Conservation (phyloP, 208 protist genomes). For the Acanthamoeba healyi region DNA sequence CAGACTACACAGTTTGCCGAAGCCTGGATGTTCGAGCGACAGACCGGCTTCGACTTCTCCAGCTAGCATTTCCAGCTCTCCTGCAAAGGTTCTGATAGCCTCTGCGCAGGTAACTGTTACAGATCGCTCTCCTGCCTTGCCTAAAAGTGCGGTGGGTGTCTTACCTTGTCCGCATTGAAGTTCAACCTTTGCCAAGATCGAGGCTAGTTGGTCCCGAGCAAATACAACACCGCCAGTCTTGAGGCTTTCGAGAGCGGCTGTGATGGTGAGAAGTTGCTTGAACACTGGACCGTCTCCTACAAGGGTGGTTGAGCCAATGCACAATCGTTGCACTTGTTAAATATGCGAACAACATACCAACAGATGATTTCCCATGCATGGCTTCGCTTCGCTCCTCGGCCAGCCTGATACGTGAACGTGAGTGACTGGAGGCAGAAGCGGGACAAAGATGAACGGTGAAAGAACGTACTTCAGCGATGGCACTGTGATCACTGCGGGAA, state of each 20-base stretch:
- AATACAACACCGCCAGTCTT: conserved; percentile 17
- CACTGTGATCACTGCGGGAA: not conserved
- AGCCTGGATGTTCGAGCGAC: not conserved
- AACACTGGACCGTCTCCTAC: not conserved
- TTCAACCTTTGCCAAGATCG: not conserved
- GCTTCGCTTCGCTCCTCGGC: too few relatives aligned
- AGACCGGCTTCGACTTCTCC: conserved; percentile 50
- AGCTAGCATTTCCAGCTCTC: conserved; percentile 32
- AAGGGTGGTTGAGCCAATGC: too few relatives aligned
- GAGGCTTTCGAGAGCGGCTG: not conserved
- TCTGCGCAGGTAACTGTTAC: not conserved
- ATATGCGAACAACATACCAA: too few relatives aligned
- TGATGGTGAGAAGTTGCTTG: not conserved
- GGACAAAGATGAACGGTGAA: too few relatives aligned
- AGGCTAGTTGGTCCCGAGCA: conserved; percentile 6
- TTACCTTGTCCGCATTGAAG: not conserved
- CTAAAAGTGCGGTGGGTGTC: too few relatives aligned
- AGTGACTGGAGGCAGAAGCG: too few relatives aligned
- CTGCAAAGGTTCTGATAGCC: not conserved
- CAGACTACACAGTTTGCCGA: not conserved
- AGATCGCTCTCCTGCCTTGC: too few relatives aligned
- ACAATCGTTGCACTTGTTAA: not conserved
- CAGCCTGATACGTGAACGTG: too few relatives aligned
- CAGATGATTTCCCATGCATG: too few relatives aligned
- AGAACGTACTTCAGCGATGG: not conserved